These are phyloP conservation scores for Candolleomyces eurysporus DNA, from an alignment of 768 basidiomycete species.

Conservation along the genomic window DNA sequence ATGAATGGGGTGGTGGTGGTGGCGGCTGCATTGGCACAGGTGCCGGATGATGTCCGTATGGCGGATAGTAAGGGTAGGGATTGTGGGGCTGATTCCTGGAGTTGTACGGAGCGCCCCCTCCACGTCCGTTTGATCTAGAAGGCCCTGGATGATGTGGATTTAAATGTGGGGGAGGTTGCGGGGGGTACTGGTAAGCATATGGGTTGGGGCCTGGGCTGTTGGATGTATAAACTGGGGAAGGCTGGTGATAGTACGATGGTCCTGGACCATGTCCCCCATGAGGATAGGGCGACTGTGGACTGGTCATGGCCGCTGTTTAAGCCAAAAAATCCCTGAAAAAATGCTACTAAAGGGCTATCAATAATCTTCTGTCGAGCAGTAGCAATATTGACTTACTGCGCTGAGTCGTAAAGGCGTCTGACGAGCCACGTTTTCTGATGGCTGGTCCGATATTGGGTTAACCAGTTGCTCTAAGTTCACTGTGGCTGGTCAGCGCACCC, in stretches of 20 bases:
- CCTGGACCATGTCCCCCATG: constrained; percentile 18
- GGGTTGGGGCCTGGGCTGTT: constrained; percentile 34
- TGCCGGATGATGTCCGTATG: constrained; percentile 21
- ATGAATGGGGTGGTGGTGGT: constrained; percentile 25
- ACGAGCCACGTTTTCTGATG: too few species aligned
- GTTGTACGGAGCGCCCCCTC: constrained; percentile 27
- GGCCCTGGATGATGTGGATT: constrained; percentile 29
- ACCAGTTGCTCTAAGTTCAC: too few species aligned
- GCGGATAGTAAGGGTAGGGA: constrained; percentile 30
- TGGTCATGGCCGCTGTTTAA: constrained; percentile 12
- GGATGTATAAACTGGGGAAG: constrained; percentile 32
- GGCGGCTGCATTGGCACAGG: constrained; percentile 20
- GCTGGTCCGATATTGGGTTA: too few species aligned
- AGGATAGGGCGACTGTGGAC: constrained; percentile 18
- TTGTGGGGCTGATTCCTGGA: constrained; percentile 21
- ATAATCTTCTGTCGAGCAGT: too few species aligned
- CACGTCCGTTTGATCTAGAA: constrained; percentile 32
- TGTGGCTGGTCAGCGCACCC: too few species aligned
- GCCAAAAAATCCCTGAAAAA: too few species aligned
- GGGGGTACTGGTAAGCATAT: constrained; percentile 29
- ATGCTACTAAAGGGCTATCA: too few species aligned
- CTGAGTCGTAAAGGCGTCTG: too few species aligned
- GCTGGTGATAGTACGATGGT: constrained; percentile 21
- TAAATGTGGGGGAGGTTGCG: constrained; percentile 35
- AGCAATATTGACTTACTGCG: too few species aligned